Evolutionary conservation across 75 land plant species (phyloP).

Genomic region (Ceratopteris richardii): DNA sequence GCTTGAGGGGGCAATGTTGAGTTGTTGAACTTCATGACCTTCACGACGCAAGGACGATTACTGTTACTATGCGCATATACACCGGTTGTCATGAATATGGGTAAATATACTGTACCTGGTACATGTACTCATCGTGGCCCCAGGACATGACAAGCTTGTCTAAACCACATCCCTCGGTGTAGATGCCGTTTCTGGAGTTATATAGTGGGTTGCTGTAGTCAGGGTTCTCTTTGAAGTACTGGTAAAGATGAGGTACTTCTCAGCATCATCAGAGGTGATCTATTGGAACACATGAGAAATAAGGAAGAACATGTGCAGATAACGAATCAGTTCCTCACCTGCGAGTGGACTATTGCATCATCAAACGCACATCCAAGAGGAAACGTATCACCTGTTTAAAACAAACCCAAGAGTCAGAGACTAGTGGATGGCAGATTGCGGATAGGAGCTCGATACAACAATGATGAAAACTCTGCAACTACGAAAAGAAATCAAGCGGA

Average conservation of each 20-base stretch:
- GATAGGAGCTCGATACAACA: too few relatives aligned
- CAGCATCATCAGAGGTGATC: too few relatives aligned
- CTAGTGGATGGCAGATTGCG: too few relatives aligned
- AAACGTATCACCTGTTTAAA: constrained; percentile 59
- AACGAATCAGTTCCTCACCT: too few relatives aligned
- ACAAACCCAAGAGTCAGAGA: background rate
- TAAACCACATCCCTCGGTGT: constrained; percentile 67
- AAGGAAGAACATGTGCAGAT: too few relatives aligned
- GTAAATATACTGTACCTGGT: constrained; percentile 67
- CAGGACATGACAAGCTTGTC: constrained; percentile 76
- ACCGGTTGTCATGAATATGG: too few relatives aligned
- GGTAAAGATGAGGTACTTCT: too few relatives aligned
- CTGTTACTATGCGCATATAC: too few relatives aligned
- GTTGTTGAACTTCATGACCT: constrained; percentile 71
- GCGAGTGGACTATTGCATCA: constrained; percentile 58
- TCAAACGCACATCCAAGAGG: constrained; percentile 91
- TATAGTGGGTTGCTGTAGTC: constrained; percentile 50
- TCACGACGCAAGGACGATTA: constrained; percentile 1
- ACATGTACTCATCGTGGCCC: constrained; percentile 96
- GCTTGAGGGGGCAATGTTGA: constrained; percentile 72
- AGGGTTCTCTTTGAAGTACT: constrained; percentile 68
- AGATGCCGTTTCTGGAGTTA: constrained; percentile 60
- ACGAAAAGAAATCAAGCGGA: too few relatives aligned
- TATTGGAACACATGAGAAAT: too few relatives aligned
- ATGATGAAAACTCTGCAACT: too few relatives aligned